These are phyloP conservation scores for Prunus salicina DNA, from an alignment of 306 rosid species.

Conservation along the genomic window DNA sequence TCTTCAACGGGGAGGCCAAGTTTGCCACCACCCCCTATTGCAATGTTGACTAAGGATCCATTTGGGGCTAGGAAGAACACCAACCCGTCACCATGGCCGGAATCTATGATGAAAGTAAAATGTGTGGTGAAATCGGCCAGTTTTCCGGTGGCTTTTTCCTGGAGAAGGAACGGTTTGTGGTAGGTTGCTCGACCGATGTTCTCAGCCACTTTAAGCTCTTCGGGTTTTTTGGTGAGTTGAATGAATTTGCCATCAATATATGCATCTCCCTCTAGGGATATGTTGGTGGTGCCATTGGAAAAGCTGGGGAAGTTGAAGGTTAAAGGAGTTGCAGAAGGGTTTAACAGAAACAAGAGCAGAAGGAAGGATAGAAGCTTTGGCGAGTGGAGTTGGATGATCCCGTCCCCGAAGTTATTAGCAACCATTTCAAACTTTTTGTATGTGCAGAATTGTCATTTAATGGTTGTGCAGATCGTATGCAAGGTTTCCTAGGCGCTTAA, in stretches of 20 bases:
- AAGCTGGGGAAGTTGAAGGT: constrained; percentile 1
- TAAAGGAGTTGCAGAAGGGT: background rate
- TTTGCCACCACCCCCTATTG: background rate
- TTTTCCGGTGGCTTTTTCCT: constrained; percentile 23
- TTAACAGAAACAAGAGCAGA: background rate
- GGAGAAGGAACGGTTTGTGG: constrained; percentile 14
- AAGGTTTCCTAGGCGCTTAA: too few species aligned
- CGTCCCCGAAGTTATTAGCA: background rate
- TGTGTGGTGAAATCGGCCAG: constrained; percentile 39
- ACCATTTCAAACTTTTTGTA: too few species aligned
- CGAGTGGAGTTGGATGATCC: too few species aligned
- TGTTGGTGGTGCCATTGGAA: background rate
- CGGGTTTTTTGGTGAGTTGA: background rate
- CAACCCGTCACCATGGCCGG: constrained; percentile 23
- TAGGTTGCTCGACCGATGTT: background rate
- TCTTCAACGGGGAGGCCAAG: too few species aligned
- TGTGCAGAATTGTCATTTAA: too few species aligned
- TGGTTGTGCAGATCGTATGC: too few species aligned
- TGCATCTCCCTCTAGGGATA: background rate
- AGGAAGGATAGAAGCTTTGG: background rate
- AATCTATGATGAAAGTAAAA: constrained; percentile 26
- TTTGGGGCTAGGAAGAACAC: constrained; percentile 35
- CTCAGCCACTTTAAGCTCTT: background rate
- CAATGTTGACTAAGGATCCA: background rate
- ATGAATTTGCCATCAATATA: background rate